phyloP scores from a whole-genome alignment of 139 green algal species.

The Marvania coccoides region DNA sequence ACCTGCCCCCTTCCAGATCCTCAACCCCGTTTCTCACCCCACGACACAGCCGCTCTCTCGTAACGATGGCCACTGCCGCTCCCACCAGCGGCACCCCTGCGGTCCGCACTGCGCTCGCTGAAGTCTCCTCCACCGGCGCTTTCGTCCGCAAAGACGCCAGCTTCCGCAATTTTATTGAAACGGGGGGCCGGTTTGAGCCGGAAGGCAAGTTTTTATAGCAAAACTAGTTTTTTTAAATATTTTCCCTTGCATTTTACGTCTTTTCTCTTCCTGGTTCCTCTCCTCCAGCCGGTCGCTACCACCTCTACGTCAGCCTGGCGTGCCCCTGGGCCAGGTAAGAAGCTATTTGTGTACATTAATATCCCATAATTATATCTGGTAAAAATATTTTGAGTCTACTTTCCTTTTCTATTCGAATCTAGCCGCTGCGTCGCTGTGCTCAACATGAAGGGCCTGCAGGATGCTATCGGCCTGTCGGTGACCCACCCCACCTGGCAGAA shows the following conservation, averaged over 20 bases:
- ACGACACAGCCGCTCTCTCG: too few relatives aligned
- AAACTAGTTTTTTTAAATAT: neutral
- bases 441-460: constrained; percentile 73
- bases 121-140: constrained; percentile 32
- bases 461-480: constrained; percentile 76
- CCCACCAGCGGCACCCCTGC: too few relatives aligned
- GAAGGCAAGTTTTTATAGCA: constrained; percentile 32
- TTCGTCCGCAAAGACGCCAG: constrained; percentile 30
- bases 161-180: constrained; percentile 39
- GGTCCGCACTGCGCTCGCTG: constrained; percentile 48
- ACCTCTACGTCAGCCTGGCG: constrained; percentile 90
- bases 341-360: too few relatives aligned
- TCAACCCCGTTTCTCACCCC: too few relatives aligned
- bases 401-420: too few relatives aligned
- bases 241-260: neutral
- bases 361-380: too few relatives aligned
- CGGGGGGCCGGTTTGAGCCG: constrained; percentile 35
- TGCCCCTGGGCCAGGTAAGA: constrained; percentile 97
- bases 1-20: too few relatives aligned
- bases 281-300: constrained; percentile 77
- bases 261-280: neutral
- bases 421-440: constrained; percentile 53
- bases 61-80: too few relatives aligned
- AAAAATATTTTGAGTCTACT: too few relatives aligned
- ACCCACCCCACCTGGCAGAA: constrained; percentile 80